Percentiles rank a stretch among this genome's conserved stretches.
These are phyloP conservation scores for Zalaria obscura DNA, from an alignment of 2,329 filamentous ascomycete genomes.

Conservation along the genomic window DNA sequence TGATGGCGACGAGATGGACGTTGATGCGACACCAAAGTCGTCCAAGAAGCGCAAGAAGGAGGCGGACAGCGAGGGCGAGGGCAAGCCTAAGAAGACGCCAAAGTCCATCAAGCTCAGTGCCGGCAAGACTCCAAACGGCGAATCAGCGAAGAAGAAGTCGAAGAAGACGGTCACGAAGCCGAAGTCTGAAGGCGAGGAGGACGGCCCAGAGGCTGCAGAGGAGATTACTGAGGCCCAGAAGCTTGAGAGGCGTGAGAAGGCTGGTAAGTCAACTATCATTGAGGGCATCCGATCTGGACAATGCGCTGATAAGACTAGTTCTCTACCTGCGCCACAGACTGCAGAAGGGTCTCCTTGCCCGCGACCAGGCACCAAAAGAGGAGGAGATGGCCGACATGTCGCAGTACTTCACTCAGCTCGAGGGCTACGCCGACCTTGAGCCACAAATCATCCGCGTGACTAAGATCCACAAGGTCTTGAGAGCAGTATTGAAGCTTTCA, in stretches of 20 bases:
- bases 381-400: constrained; percentile 71
- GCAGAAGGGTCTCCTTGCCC: constrained; percentile 81
- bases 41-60: constrained; percentile 74
- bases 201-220: constrained; percentile 43
- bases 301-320: constrained; percentile 33
- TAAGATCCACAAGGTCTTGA: constrained; percentile 98
- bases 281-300: background rate
- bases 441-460: constrained; percentile 77
- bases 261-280: constrained; percentile 24
- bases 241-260: constrained; percentile 44
- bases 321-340: constrained; percentile 87
- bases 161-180: constrained; percentile 32
- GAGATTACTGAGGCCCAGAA: constrained; percentile 40
- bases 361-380: constrained; percentile 73
- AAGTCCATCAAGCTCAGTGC: constrained; percentile 34
- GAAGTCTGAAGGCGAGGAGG: constrained; percentile 44
- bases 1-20: constrained; percentile 16
- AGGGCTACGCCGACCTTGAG: constrained; percentile 68
- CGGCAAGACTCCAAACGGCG: constrained; percentile 24
- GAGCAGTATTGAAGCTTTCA: constrained; percentile 79
- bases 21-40: constrained; percentile 41
- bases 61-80: constrained; percentile 51
- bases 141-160: constrained; percentile 20
- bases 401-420: constrained; percentile 65
- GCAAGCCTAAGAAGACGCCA: constrained; percentile 38